phyloP scores from a whole-genome alignment of 805 yeast species.

The Wickerhamia fluorescens region DNA sequence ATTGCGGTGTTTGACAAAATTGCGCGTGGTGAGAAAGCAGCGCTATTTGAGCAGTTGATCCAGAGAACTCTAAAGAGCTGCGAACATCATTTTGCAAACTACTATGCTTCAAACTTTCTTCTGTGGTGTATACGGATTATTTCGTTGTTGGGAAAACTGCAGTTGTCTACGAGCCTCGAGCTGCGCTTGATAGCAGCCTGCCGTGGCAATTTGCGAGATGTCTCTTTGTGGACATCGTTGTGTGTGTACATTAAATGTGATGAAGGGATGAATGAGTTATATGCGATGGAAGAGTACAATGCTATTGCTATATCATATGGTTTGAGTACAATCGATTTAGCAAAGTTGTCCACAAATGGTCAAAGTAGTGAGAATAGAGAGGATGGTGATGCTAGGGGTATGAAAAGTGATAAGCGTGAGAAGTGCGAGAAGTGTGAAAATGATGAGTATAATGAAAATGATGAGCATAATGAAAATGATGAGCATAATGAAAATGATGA shows the following conservation, averaged over 20 bases:
- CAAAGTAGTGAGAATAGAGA: no score
- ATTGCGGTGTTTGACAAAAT: slow-evolving; percentile 1
- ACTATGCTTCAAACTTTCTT: slow-evolving; percentile 29
- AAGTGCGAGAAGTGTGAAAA: no score
- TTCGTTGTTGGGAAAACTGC: not conserved
- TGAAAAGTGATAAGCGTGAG: no score
- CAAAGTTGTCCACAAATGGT: no score
- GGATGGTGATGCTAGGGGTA: no score
- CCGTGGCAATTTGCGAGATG: slow-evolving; percentile 9
- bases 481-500: no score
- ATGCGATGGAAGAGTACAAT: slow-evolving; percentile 7
- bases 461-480: no score
- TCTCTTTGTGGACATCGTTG: slow-evolving; percentile 13
- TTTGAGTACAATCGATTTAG: no score
- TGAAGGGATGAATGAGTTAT: no score
- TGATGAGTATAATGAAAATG: no score
- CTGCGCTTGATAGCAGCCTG: slow-evolving; percentile 3
- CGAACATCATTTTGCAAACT: slow-evolving; percentile 31
- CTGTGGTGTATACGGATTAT: slow-evolving; percentile 20
- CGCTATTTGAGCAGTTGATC: slow-evolving; percentile 3
- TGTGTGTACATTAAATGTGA: slow-evolving; percentile 3
- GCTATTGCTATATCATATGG: not conserved
- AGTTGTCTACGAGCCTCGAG: not conserved
- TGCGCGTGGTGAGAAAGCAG: not conserved
- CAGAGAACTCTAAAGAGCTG: slow-evolving; percentile 20